These are phyloP conservation scores for Maudiozyma turicensis DNA, from an alignment of 805 yeast species.

Conservation along the genomic window DNA sequence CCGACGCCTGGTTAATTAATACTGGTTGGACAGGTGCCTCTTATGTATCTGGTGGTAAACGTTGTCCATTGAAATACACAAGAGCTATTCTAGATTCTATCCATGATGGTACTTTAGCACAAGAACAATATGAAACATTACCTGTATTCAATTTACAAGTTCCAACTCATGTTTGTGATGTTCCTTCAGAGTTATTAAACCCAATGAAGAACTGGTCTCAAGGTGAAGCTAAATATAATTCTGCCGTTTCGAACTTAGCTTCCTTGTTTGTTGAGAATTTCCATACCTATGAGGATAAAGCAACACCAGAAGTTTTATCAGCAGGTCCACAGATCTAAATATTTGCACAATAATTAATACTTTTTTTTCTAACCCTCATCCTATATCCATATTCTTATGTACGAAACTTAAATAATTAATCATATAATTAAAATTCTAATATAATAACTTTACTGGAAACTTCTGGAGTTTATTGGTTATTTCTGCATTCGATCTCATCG, in stretches of 20 bases:
- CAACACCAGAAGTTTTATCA: constrained; percentile 77
- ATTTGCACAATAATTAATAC: not conserved
- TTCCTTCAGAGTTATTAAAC: constrained; percentile 76
- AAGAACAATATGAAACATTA: constrained; percentile 73
- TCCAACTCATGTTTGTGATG: constrained; percentile 67
- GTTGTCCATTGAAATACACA: constrained; percentile 96
- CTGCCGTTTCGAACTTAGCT: constrained; percentile 60
- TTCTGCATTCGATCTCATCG: too few species aligned
- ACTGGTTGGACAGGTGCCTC: constrained; percentile 98
- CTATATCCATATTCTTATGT: not conserved
- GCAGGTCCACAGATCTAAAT: constrained; percentile 66
- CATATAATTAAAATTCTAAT: too few species aligned
- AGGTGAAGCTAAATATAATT: constrained; percentile 41
- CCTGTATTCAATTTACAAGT: constrained; percentile 81
- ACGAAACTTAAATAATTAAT: not conserved
- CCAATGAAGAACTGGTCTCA: constrained; percentile 76
- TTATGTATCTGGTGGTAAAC: constrained; percentile 86
- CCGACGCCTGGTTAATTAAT: constrained; percentile 92
- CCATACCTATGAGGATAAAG: constrained; percentile 69
- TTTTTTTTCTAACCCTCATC: not conserved
- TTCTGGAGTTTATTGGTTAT: not conserved
- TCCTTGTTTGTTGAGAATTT: constrained; percentile 77
- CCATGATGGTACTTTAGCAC: constrained; percentile 78
- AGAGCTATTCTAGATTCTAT: constrained; percentile 92
- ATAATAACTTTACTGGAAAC: too few species aligned